phyloP scores from a whole-genome alignment of 2,329 filamentous ascomycete species.

The Ophiocordyceps camponoti-floridani region DNA sequence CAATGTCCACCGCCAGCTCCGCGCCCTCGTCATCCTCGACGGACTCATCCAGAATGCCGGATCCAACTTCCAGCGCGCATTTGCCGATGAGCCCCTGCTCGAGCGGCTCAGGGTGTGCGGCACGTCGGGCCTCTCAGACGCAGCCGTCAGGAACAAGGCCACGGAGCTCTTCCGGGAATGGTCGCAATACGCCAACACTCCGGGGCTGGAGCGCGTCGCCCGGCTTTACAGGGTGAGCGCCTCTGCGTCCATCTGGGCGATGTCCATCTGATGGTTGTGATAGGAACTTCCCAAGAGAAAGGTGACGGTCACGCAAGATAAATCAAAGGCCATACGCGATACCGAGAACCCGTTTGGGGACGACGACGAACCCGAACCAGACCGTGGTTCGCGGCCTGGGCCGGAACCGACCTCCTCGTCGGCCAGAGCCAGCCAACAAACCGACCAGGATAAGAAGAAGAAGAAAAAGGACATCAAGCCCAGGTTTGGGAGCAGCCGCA shows the following conservation, averaged over 20 bases:
- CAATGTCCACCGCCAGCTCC: conserved; percentile 77
- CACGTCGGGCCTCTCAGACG: conserved; percentile 68
- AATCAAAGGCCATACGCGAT: conserved; percentile 69
- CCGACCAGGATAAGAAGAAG: conserved; percentile 26
- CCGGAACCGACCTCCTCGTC: neutral
- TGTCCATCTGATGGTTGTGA: neutral
- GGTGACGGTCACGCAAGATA: conserved; percentile 55
- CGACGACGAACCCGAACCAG: conserved; percentile 39
- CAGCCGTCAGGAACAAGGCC: conserved; percentile 75
- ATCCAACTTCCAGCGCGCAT: conserved; percentile 65
- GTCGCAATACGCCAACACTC: conserved; percentile 68
- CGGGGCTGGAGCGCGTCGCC: conserved; percentile 66
- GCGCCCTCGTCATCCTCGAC: conserved; percentile 77
- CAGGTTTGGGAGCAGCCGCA: conserved; percentile 32
- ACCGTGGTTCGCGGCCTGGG: conserved; percentile 10
- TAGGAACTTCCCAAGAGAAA: conserved; percentile 49
- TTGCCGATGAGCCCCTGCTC: conserved; percentile 79
- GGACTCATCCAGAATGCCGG: conserved; percentile 91
- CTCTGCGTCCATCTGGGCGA: too few species aligned
- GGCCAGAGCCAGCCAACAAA: neutral
- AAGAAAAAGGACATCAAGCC: conserved; percentile 36
- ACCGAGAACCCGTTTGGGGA: conserved; percentile 56
- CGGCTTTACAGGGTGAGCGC: conserved; percentile 47
- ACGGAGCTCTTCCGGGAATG: conserved; percentile 74
- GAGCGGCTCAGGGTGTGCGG: conserved; percentile 81